Evolutionary conservation across 495 filamentous ascomycete species (phyloP).

Genomic region (Usnea hakonensis): DNA sequence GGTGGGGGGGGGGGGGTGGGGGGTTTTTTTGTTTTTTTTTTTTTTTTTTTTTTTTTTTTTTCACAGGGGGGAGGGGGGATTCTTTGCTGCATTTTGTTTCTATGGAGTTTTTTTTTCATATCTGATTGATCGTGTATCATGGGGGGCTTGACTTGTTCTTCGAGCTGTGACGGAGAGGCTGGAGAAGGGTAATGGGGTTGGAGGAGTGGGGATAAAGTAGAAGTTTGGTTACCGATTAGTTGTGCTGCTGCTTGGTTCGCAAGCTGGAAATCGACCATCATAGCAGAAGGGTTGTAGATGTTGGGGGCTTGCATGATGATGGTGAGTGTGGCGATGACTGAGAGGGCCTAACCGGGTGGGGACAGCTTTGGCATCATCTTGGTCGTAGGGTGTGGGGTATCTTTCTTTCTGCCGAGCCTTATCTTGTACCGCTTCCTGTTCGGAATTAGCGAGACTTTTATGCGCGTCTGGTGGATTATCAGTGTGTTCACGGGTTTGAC

Average conservation of each 20-base stretch:
- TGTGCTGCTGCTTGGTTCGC: neutral
- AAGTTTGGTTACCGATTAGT: neutral
- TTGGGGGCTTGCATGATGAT: constrained; percentile 9
- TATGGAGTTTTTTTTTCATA: too few species aligned
- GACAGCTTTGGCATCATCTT: constrained; percentile 18
- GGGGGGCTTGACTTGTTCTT: too few species aligned
- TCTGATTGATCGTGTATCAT: too few species aligned
- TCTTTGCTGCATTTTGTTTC: too few species aligned
- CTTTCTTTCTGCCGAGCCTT: too few species aligned
- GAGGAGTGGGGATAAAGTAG: neutral
- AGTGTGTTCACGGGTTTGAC: neutral
- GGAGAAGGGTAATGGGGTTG: neutral
- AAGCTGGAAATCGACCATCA: neutral
- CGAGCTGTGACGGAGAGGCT: too few species aligned
- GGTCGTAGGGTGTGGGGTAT: too few species aligned
- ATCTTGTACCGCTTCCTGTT: neutral
- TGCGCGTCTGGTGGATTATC: neutral
- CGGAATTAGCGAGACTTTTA: neutral
- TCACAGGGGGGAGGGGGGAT: too few species aligned
- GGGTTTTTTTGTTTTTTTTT: too few species aligned
- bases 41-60: too few species aligned
- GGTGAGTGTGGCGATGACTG: constrained; percentile 1
- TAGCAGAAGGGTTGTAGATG: constrained; percentile 6
- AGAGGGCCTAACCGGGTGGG: constrained; percentile 3
- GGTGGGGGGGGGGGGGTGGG: too few species aligned